Conservation (phyloP, 2,329 filamentous ascomycete genomes). For the Penicillium sp. region DNA sequence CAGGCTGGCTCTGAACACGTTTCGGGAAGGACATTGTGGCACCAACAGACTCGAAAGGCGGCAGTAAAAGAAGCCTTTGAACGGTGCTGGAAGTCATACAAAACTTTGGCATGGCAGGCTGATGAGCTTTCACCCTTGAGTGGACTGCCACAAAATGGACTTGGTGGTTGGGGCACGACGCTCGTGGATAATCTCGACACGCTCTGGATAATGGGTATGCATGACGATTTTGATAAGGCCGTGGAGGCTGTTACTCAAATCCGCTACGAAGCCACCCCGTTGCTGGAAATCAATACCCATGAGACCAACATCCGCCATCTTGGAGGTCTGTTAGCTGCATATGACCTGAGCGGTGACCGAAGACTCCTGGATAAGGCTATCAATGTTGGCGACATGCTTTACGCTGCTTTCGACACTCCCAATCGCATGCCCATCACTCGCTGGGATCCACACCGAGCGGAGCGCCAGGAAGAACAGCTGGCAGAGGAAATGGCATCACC, state of each 20-base stretch:
- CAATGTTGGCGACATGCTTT: slow-evolving; percentile 72
- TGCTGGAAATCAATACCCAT: slow-evolving; percentile 72
- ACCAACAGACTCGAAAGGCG: slow-evolving; percentile 24
- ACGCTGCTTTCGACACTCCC: slow-evolving; percentile 79
- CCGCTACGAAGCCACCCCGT: slow-evolving; percentile 71
- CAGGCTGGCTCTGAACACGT: slow-evolving; percentile 3
- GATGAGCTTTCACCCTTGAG: slow-evolving; percentile 79
- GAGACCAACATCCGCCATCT: slow-evolving; percentile 86
- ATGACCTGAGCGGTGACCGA: slow-evolving; percentile 70
- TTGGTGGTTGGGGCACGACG: slow-evolving; percentile 85
- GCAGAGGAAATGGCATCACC: slow-evolving; percentile 25
- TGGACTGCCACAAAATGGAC: slow-evolving; percentile 66
- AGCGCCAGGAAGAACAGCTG: slow-evolving; percentile 22
- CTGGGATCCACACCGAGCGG: slow-evolving; percentile 31
- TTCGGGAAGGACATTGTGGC: slow-evolving; percentile 3
- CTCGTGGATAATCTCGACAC: slow-evolving; percentile 77
- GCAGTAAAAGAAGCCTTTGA: slow-evolving; percentile 69
- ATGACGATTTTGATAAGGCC: slow-evolving; percentile 72
- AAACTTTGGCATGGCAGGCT: slow-evolving; percentile 70
- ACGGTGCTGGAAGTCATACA: slow-evolving; percentile 77
- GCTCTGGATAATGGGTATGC: slow-evolving; percentile 77
- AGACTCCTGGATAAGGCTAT: slow-evolving; percentile 74
- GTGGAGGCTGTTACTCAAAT: slow-evolving; percentile 64
- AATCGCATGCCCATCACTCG: slow-evolving; percentile 78
- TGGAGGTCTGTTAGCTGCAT: slow-evolving; percentile 76